Evolutionary conservation across 306 rosid genomes (phyloP).

Genomic region (Ziziphus jujuba): DNA sequence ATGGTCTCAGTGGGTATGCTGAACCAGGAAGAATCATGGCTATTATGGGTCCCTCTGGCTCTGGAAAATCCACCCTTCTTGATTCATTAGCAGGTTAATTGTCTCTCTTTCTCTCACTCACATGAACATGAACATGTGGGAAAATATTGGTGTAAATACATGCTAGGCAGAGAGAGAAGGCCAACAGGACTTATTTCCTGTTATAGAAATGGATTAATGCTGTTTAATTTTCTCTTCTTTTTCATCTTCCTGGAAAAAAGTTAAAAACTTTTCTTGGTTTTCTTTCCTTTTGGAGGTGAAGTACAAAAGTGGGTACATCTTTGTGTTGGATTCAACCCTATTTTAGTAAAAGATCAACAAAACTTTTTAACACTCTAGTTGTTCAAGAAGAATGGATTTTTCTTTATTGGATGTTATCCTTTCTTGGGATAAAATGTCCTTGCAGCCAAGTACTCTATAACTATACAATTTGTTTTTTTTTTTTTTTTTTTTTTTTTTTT

Average conservation of each 20-base stretch:
- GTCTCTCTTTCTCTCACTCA: constrained; percentile 2
- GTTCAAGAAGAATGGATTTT: background rate
- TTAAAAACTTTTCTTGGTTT: background rate
- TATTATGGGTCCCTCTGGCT: constrained; percentile 94
- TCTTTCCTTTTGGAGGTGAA: background rate
- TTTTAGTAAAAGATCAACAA: background rate
- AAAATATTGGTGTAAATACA: background rate
- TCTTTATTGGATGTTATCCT: too few species aligned
- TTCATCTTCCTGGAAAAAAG: background rate
- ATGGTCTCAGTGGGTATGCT: constrained; percentile 76
- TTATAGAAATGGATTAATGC: background rate
- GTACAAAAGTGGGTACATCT: too few species aligned
- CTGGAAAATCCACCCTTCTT: constrained; percentile 87
- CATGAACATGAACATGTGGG: background rate
- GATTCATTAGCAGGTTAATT: constrained; percentile 62
- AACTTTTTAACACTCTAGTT: background rate
- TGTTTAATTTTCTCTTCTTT: background rate
- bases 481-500: too few species aligned
- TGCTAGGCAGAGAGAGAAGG: background rate
- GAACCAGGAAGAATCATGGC: constrained; percentile 90
- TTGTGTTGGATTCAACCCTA: background rate
- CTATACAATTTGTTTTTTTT: too few species aligned
- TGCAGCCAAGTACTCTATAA: background rate
- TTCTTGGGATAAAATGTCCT: too few species aligned
- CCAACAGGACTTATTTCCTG: background rate